phyloP scores from a whole-genome alignment of 1,284 basidiomycete genomes.

The Trichosporon coremiiforme region DNA sequence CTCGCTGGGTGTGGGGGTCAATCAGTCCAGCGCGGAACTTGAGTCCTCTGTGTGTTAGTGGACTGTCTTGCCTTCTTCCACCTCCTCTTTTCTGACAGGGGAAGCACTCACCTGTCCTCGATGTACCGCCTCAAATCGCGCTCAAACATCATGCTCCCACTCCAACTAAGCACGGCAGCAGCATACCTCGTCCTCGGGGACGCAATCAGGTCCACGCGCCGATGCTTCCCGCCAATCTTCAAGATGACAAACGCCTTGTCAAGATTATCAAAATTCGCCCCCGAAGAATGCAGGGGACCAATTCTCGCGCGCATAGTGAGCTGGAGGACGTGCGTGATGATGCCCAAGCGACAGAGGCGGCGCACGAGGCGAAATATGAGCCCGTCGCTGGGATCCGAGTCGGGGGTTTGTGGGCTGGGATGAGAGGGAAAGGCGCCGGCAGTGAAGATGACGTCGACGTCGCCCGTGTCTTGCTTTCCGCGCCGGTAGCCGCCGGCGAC shows the following conservation, averaged over 20 bases:
- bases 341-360: constrained; percentile 41
- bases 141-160: constrained; percentile 58
- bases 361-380: constrained; percentile 43
- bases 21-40: constrained; percentile 54
- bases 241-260: constrained; percentile 55
- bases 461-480: constrained; percentile 49
- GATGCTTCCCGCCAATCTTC: constrained; percentile 37
- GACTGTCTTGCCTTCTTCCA: neutral
- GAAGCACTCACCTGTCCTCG: constrained; percentile 38
- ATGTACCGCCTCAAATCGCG: constrained; percentile 53
- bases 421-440: constrained; percentile 20
- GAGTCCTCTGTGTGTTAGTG: constrained; percentile 36
- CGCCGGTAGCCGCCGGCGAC: constrained; percentile 54
- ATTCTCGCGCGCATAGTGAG: constrained; percentile 35
- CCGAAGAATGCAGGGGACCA: constrained; percentile 40
- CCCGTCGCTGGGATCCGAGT: constrained; percentile 29
- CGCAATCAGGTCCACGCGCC: constrained; percentile 54
- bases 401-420: neutral
- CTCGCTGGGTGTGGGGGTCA: constrained; percentile 41
- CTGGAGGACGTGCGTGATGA: constrained; percentile 55
- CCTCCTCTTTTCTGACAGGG: constrained; percentile 9
- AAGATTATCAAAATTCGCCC: constrained; percentile 55
- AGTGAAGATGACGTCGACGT: constrained; percentile 54
- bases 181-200: constrained; percentile 52
- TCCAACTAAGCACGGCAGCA: constrained; percentile 53